Conservation (phyloP, 441 rosid species). For the Corymbia citriodora region DNA sequence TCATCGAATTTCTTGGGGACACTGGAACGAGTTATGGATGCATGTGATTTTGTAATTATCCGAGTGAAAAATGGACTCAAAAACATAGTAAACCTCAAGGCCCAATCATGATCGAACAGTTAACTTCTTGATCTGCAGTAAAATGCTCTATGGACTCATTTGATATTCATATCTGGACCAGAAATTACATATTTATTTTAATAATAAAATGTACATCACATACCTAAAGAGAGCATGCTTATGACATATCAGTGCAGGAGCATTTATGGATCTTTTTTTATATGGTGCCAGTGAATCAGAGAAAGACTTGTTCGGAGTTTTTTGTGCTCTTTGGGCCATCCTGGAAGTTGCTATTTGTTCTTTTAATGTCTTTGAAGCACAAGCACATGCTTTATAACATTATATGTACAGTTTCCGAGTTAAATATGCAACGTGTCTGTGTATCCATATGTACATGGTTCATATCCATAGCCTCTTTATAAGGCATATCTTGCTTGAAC, state of each 20-base stretch:
- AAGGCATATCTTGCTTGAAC: not conserved
- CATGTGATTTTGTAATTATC: not conserved
- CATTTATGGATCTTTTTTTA: not conserved
- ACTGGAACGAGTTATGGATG: not conserved
- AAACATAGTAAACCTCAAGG: too few relatives aligned
- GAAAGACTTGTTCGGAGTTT: not conserved
- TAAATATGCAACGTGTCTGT: not conserved
- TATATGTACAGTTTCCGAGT: not conserved
- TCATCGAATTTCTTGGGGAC: not conserved
- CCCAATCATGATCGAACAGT: too few relatives aligned
- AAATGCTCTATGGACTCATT: not conserved
- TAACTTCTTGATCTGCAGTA: too few relatives aligned
- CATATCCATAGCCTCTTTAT: not conserved
- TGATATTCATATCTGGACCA: fast-evolving
- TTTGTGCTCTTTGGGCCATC: not conserved
- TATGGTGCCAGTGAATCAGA: not conserved
- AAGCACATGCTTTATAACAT: not conserved
- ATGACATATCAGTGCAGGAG: not conserved
- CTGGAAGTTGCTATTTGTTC: not conserved
- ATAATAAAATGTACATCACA: not conserved
- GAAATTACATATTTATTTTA: fast-evolving
- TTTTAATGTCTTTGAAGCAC: not conserved
- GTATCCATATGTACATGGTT: not conserved
- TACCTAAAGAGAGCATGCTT: not conserved
- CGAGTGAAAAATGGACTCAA: not conserved